A percentile compares a stretch with the other conserved stretches of the same genome.
Evolutionary conservation across 1,284 basidiomycete genomes (phyloP).

Genomic region (Ceratobasidium sp.): DNA sequence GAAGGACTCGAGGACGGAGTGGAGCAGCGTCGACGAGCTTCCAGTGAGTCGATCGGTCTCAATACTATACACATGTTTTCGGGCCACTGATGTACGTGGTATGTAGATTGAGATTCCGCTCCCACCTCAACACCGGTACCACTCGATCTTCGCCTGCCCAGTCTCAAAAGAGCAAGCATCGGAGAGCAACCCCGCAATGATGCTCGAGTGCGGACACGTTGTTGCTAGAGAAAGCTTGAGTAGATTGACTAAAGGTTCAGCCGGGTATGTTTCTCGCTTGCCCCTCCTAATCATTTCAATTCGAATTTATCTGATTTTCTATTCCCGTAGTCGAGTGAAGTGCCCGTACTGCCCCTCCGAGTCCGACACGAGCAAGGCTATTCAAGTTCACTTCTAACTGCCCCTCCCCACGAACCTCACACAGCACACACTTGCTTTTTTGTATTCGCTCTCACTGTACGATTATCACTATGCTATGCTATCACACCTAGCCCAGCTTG

Average conservation of each 20-base stretch:
- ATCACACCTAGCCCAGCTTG: too few relatives aligned
- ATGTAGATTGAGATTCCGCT: constrained; percentile 93
- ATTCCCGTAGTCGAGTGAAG: constrained; percentile 75
- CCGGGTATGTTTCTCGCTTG: constrained; percentile 67
- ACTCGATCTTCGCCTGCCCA: constrained; percentile 97
- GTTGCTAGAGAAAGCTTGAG: constrained; percentile 89
- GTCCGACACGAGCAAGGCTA: constrained; percentile 68
- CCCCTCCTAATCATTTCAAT: background rate
- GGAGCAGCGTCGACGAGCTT: constrained; percentile 90
- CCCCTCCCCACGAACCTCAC: background rate
- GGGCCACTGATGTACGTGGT: constrained; percentile 32
- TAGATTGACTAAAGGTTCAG: constrained; percentile 86
- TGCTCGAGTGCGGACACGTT: constrained; percentile 96
- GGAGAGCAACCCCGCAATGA: constrained; percentile 95
- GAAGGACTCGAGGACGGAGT: constrained; percentile 91
- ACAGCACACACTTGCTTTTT: too few relatives aligned
- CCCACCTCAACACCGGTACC: constrained; percentile 87
- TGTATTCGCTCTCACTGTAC: constrained; percentile 29
- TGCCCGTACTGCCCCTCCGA: constrained; percentile 92
- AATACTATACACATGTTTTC: too few relatives aligned
- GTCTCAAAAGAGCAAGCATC: constrained; percentile 98
- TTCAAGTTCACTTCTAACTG: constrained; percentile 79
- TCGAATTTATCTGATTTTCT: constrained; percentile 14
- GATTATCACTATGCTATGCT: constrained; percentile 14
- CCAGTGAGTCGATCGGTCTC: constrained; percentile 86